These are phyloP conservation scores for Aspergillus intermedius DNA, from an alignment of 2,329 filamentous ascomycete species.

Conservation along the genomic window DNA sequence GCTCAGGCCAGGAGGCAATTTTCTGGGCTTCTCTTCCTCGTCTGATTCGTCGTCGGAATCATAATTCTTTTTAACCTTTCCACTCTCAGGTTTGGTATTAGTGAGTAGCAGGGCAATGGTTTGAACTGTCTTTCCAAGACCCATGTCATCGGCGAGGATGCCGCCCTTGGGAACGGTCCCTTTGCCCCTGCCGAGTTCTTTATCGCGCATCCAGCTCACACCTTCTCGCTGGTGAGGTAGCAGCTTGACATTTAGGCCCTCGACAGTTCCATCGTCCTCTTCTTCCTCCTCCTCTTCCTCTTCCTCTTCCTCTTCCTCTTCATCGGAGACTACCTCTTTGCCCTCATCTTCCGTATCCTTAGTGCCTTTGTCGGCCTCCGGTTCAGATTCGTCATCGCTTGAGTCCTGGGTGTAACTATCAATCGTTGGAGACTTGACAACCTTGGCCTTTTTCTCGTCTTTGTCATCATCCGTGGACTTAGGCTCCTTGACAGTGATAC, in stretches of 20 bases:
- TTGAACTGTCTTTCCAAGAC: constrained; percentile 91
- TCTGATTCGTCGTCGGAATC: constrained; percentile 44
- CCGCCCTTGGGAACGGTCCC: constrained; percentile 78
- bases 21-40: constrained; percentile 36
- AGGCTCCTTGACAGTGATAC: constrained; percentile 34
- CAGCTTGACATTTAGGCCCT: constrained; percentile 79
- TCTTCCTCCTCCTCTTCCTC: constrained; percentile 37
- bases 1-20: constrained; percentile 61
- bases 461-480: constrained; percentile 25
- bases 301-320: constrained; percentile 28
- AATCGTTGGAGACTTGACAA: not conserved
- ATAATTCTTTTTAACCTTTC: constrained; percentile 37
- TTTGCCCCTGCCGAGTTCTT: constrained; percentile 78
- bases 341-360: constrained; percentile 22
- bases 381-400: constrained; percentile 49
- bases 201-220: constrained; percentile 89
- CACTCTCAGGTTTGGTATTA: constrained; percentile 60
- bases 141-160: constrained; percentile 93
- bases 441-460: constrained; percentile 20
- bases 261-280: constrained; percentile 58
- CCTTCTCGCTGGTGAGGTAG: constrained; percentile 92
- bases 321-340: constrained; percentile 16
- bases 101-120: constrained; percentile 81
- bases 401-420: constrained; percentile 25
- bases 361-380: constrained; percentile 50